These are phyloP conservation scores for Diutina sp. DNA, from an alignment of 1,139 yeast genomes.

Conservation along the genomic window DNA sequence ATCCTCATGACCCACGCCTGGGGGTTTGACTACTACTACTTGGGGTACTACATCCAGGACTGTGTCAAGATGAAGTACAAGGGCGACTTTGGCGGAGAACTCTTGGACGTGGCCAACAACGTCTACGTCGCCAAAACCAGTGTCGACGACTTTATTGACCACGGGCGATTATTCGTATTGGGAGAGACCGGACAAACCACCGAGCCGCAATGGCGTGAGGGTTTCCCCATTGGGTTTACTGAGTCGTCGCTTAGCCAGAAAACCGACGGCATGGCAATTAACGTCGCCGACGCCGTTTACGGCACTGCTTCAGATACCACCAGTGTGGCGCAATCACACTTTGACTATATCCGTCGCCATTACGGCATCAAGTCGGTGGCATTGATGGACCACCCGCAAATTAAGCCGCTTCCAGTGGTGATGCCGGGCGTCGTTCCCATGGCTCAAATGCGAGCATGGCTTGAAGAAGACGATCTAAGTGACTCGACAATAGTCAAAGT, in stretches of 20 bases:
- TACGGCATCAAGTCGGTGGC: slow-evolving; percentile 18
- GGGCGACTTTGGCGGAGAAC: slow-evolving; percentile 62
- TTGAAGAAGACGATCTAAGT: slow-evolving; percentile 11
- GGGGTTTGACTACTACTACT: slow-evolving; percentile 39
- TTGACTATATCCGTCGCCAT: slow-evolving; percentile 9
- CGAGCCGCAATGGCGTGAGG: background rate
- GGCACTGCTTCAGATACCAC: slow-evolving; percentile 13
- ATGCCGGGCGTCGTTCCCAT: slow-evolving; percentile 20
- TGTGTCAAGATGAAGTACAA: slow-evolving; percentile 80
- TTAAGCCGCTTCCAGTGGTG: slow-evolving; percentile 5
- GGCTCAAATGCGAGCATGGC: slow-evolving; percentile 23
- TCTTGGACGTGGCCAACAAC: slow-evolving; percentile 41
- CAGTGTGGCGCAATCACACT: slow-evolving; percentile 13
- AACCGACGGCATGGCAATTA: background rate
- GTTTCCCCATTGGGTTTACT: background rate
- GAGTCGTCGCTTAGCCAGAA: background rate
- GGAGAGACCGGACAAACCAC: background rate
- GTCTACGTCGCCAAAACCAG: slow-evolving; percentile 29
- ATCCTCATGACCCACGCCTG: slow-evolving; percentile 36
- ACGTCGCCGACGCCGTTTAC: slow-evolving; percentile 23
- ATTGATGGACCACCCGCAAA: slow-evolving; percentile 6
- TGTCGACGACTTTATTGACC: slow-evolving; percentile 16
- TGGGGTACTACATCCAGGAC: slow-evolving; percentile 71
- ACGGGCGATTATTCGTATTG: slow-evolving; percentile 27
- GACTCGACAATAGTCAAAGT: slow-evolving; percentile 10